Base-by-base conservation (phyloP, 805 yeast species). In the Metschnikowia chrysomelidarum region DNA sequence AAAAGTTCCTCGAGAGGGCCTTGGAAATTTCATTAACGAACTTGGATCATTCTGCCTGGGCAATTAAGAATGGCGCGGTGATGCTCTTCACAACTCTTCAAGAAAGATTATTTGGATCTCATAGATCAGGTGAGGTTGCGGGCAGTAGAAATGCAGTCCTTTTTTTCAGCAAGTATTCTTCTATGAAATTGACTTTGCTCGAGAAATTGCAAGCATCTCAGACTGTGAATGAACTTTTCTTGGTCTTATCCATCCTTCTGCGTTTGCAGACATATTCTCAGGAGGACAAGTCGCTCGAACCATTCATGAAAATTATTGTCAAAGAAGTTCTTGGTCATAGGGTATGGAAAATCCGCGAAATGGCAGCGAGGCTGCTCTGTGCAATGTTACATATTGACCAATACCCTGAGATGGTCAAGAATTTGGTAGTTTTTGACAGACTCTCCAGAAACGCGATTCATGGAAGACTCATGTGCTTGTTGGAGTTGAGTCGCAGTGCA, bases 71-170 rank as follows among this genome's bases (percentile, higher is more conserved):
- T 55, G 87, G 97, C 57, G 87, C 95, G 0, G 83, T 89, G 13
- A 93, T 91, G 98, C 67, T 91, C 25, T 91, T 88, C 56, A 81
- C 95, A 1, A 80, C 95, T 0, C 59, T 91, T 26, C 93, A 87
- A 50, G 82, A 81, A 40, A 71, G 91, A 41, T 53, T 93, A 4
- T 89, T 91, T 59, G 94, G 94, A 2, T 74, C 71, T 10, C 69
- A 68, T 28, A 64, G 67, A 35, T 42, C 55, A 9, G 62, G 62
- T 8, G 72, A 55, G 36, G 47, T 11, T 35, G 41, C 67, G 7
- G 41, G 67, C 5, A 53, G 58, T 7, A 51, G 67, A 40, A 69
- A 81, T 17, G 82, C 93, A 0, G 67, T 82, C 31, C 60, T 80
- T 9, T 89, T 91, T 52, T 91, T 91, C 55, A 64, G 80, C 2